Evolutionary conservation across 495 filamentous ascomycete species (phyloP), one percentile per base, ranked within the genome.

Genomic region (Aspergillus taichungensis): DNA sequence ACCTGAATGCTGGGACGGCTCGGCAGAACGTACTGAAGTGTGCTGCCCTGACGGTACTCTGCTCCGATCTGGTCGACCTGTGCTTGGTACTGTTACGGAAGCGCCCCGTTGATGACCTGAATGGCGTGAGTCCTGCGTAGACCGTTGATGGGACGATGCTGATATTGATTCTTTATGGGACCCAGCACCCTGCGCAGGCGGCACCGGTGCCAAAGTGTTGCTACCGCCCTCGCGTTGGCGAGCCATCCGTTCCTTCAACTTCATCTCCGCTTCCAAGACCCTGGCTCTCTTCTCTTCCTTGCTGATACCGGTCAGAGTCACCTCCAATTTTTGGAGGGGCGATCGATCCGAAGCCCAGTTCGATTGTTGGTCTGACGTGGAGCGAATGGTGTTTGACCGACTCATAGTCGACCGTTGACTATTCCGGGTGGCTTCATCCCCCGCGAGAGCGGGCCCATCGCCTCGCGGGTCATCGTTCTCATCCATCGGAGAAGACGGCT

Each of bases 271-370:
- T 57, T 89, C 82, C 62, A 88, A 74, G n/a, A 84, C 77, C 38
- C 84, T 76, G 3, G 85, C 85, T 46, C 85, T 75, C 58, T 88
- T 94, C 56, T 94, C 89, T 55, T 94, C 88, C 61, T 94, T 95
- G 60, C 82, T 94, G 53, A 95, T 89, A 60, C 85, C 87, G 60
- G 79, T 81, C 45, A 96, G 71, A 42, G 87, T 88, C 33, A 84
- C 78, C 66, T 96, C 92, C 42, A 98, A 78, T 62, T 82, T 89
- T 61, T 97, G 92, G 14, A 98, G 68, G 30, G 92, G 92, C 39
- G 90, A 95, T 40, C 86, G 79, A 56, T 89, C 83, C 14, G 79
- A 74, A 42, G 88, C 84, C 67, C 80, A 86, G 34, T 72, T 69
- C 34, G 47, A 61, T 34, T 42, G 58, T 24, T 62, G 49, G 6